Evolutionary conservation across 345 rosid genomes (phyloP), one percentile per base, ranked within the genome.

Genomic region (Cardamine occulta): DNA sequence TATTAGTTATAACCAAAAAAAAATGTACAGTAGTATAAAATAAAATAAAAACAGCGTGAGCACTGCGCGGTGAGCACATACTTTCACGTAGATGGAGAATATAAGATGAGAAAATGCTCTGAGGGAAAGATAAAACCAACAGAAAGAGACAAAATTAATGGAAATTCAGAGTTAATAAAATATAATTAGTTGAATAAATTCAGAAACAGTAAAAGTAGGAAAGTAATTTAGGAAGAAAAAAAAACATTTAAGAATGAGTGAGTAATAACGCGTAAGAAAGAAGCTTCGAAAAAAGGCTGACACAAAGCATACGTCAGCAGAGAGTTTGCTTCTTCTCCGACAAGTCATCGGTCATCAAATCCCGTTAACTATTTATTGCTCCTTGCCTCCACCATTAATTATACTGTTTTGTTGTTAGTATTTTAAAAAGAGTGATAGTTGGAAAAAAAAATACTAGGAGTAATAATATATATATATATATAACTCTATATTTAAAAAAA

Each of bases 221-320:
- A 63, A 42, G 58, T 62, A 61, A 51, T 1, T 31, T 44, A 14
- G 6, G 18, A 44, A 14, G 6, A 8, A 44, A 44, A n/a, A 69
- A 69, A 44, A 15, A 12, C 6, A 23, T 18, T 12, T 42, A 12
- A n/a, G 54, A 63, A 31, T 31, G 5, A 24, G 28, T 8, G 32
- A 57, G 47, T 60, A 68, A 71, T 68, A 62, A 74, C 77, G 79
- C 76, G 76, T 44, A 67, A 63, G 29, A 37, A 23, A 37, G 78
- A 70, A 69, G 71, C 70, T 57, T 51, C 58, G 64, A 63, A 56
- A 65, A 39, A 47, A 73, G 32, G 88, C 63, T 84, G 87, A 87
- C 86, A 59, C 42, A 56, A 65, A 40, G 51, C 63, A 40, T 47
- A 40, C 86, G 86, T 84, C 85, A 85, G 56, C 69, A 52, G 29